Evolutionary conservation across 345 rosid genomes (phyloP), one percentile per base, ranked within the genome.

Genomic region (Boechera stricta): DNA sequence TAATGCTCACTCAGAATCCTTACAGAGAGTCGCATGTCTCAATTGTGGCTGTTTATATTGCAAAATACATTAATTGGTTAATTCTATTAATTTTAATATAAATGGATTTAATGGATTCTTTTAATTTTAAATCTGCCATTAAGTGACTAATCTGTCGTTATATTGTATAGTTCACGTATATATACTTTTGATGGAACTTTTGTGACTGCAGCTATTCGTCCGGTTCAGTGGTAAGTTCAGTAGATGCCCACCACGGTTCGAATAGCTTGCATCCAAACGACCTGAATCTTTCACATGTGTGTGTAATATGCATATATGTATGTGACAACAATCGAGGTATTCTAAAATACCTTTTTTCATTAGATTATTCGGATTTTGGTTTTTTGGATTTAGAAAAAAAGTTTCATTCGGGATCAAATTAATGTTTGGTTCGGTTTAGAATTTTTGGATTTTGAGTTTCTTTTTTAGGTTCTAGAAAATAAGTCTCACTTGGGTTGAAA

Each of bases 211-310:
- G 38, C 60, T 67, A 67, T 35, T 51, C 47, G 6, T 11, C 4
- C 7, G 7, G 60, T 35, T 16, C 7, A 5, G 60, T 51, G 71
- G 60, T 35, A 24, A 2, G 47, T 4, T 21, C 45, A n/a, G 28
- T n/a, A 24, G 26, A 2, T 49, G 18, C 4, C 47, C 33, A 51
- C 47, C 71, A 49, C 59, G 33, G 72, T 51, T 67, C 71, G 35
- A 67, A 52, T 35, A 35, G 71, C 47, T 33, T 51, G 71, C 59
- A 52, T 47, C 41, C 31, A 52, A 10, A 21, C 2, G 56, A 7
- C 5, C 5, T 0, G 10, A 18, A 0, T 16, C 11, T 1, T 18
- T 52, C 38, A 56, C 61, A 26, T 56, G 39, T 56, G 35, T 56
- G n/a, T 55, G 60, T 36, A 16, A 5, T 62, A 41, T 11, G 18